Percentiles rank a stretch among this genome's conserved stretches.
These are phyloP conservation scores for Trypanosoma theileri DNA, from an alignment of 208 protist genomes.

Conservation along the genomic window DNA sequence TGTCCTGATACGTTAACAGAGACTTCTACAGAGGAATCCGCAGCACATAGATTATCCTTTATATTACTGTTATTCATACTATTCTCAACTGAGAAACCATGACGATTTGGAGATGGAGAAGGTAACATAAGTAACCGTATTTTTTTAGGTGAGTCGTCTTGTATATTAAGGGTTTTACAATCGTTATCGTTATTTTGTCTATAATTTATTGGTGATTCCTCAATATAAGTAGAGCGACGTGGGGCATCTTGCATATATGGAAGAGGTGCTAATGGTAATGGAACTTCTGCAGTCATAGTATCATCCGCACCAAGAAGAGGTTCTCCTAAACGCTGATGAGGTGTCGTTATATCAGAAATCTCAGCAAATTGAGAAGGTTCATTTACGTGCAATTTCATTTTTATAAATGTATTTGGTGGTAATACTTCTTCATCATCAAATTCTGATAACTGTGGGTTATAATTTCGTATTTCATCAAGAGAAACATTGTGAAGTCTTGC, in stretches of 20 bases:
- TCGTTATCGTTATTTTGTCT: background rate
- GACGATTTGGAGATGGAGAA: slow-evolving; percentile 17
- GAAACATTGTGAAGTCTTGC: slow-evolving; percentile 26
- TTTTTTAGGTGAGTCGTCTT: background rate
- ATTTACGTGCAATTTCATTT: slow-evolving; percentile 24
- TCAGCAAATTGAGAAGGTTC: background rate
- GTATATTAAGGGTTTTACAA: background rate
- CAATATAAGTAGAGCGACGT: background rate
- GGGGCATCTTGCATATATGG: slow-evolving; percentile 12
- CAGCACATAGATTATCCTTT: background rate
- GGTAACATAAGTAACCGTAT: slow-evolving; percentile 10
- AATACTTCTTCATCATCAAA: slow-evolving; percentile 30
- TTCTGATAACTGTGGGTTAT: slow-evolving; percentile 53
- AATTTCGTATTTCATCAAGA: slow-evolving; percentile 35
- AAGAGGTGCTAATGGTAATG: slow-evolving; percentile 22
- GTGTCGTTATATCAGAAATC: background rate
- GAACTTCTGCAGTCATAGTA: slow-evolving; percentile 2
- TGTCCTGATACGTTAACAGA: background rate
- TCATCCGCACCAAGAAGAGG: background rate
- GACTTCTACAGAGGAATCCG: background rate
- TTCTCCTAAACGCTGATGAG: background rate
- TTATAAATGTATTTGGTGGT: slow-evolving; percentile 58
- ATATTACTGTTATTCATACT: background rate
- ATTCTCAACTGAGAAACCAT: background rate
- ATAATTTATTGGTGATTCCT: background rate